Base-by-base conservation (phyloP, 192 early-diverging fungal species). In the Mortierella hygrophila region DNA sequence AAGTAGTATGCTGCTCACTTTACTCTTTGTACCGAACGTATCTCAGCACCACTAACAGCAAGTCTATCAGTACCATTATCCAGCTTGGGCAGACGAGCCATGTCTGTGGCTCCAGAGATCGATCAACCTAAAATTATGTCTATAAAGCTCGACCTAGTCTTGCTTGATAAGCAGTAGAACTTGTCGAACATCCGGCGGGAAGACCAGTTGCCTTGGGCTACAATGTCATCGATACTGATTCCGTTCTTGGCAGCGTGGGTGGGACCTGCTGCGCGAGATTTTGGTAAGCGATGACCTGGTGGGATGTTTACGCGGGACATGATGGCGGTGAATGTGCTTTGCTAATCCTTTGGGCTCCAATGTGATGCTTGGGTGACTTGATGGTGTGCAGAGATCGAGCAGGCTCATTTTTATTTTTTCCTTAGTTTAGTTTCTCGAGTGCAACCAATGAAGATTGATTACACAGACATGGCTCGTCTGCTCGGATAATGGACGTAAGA, bases 111-210 rank as follows among this genome's bases (percentile, higher is more conserved):
- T 78, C 37, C 76, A 77, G 68, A 78, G 69, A 72, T 18, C 55
- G 55, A 55, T 32, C 47, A 57, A 38, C 76, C 76, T 11, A 77
- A 32, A 49, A 77, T 32, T 72, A 68, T 68, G 23, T 77, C 75
- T 15, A 68, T 77, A 77, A 77, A 49, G 46, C 70, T 77, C 38
- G 68, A 60, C 46, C 44, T 69, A 32, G 76, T 77, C 55, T 41
- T 52, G 32, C 65, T 77, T 32, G 76, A 68, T 20, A 77, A 35
- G 37, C 47, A 68, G 40, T 77, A 77, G 32, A 77, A 77, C 15
- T 29, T 44, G 8, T 68, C n/a, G 47, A 77, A 77, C 42, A 46
- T 79, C 38, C 21, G 23, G 7, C 38, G n/a, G 3, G 78, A 79
- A 2, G 21, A 8, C 78, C 78, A 79, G 20, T 73, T 71, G 44